phyloP scores from a whole-genome alignment of 2,329 filamentous ascomycete genomes.

The Cladosporium sphaerospermum region DNA sequence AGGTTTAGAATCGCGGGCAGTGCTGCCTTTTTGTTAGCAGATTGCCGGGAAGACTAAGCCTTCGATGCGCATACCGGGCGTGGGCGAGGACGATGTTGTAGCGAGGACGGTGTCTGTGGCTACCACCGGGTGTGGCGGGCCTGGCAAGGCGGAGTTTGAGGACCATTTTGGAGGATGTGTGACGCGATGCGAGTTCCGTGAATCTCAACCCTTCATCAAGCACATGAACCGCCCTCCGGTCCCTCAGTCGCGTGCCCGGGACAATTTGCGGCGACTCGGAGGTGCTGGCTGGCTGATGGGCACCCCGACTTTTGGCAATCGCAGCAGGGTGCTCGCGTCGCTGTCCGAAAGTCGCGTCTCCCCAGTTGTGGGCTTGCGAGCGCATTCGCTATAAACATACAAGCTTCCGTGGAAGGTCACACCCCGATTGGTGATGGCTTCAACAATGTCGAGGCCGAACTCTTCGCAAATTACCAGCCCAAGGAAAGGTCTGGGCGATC shows the following conservation, averaged over 20 bases:
- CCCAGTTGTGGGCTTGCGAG: background rate
- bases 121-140: slow-evolving; percentile 56
- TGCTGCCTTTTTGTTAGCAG: slow-evolving; percentile 45
- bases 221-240: too few relatives aligned
- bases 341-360: background rate
- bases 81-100: slow-evolving; percentile 98
- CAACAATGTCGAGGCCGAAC: background rate
- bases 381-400: background rate
- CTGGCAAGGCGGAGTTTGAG: slow-evolving; percentile 89
- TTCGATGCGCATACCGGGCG: slow-evolving; percentile 60
- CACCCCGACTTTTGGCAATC: background rate
- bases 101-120: slow-evolving; percentile 73
- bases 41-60: background rate
- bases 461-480: slow-evolving; percentile 3
- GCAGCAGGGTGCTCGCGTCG: background rate
- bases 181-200: background rate
- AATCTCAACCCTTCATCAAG: too few relatives aligned
- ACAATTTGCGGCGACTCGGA: slow-evolving; percentile 6
- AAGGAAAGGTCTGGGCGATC: background rate
- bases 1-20: slow-evolving; percentile 78
- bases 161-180: slow-evolving; percentile 53
- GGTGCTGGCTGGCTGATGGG: background rate
- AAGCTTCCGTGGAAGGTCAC: background rate
- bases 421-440: background rate
- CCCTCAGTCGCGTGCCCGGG: background rate